phyloP scores from a whole-genome alignment of 2,329 filamentous ascomycete species.

The Annulohypoxylon truncatum region DNA sequence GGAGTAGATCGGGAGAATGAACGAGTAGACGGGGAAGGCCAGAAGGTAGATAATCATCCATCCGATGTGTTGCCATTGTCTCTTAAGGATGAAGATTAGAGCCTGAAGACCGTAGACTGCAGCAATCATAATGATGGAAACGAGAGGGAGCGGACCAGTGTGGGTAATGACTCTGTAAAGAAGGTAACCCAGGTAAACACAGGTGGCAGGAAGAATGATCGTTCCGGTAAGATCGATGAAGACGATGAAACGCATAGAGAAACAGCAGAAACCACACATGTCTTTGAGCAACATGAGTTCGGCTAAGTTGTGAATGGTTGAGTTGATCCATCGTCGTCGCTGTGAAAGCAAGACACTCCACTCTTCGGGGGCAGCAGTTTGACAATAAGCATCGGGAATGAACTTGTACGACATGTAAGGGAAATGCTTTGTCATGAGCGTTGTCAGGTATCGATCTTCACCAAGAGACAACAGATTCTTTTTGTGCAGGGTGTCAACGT shows the following conservation, averaged over 20 bases:
- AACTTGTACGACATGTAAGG: conserved; percentile 97
- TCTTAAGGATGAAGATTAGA: conserved; percentile 94
- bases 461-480: conserved; percentile 84
- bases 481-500: conserved; percentile 94
- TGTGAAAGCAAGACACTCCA: conserved; percentile 97
- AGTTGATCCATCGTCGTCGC: conserved; percentile 99
- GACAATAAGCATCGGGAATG: conserved; percentile 89
- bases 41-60: conserved; percentile 99
- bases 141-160: conserved; percentile 80
- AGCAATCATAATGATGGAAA: conserved; percentile 89
- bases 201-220: conserved; percentile 89
- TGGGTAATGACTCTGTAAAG: conserved; percentile 80
- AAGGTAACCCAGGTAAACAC: conserved; percentile 86
- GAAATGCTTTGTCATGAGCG: conserved; percentile 98
- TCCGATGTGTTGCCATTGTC: conserved; percentile 97
- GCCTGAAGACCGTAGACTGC: conserved; percentile 96
- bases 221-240: conserved; percentile 95
- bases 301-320: conserved; percentile 94
- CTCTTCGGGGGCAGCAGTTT: conserved; percentile 91
- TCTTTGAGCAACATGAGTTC: conserved; percentile 92
- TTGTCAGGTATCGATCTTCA: conserved; percentile 89
- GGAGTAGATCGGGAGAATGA: conserved; percentile 91
- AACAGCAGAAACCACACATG: conserved; percentile 98
- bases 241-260: conserved; percentile 97
- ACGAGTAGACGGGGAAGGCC: conserved; percentile 94